These are phyloP conservation scores for Mrakiaceae sp. DNA, from an alignment of 1,284 basidiomycete species.

Conservation along the genomic window DNA sequence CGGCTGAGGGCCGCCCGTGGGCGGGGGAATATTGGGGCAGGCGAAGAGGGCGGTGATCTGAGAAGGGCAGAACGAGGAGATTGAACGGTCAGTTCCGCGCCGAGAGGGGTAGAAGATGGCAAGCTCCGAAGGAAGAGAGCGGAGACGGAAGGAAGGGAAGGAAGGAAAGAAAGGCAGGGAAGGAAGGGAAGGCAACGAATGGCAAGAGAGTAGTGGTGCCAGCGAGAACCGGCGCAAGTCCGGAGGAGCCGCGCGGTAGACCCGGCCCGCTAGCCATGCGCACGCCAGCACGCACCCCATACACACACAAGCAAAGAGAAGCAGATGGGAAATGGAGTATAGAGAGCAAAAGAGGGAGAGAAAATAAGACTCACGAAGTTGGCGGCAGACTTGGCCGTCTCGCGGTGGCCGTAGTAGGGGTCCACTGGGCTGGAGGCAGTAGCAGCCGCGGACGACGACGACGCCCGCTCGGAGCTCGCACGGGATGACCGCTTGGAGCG, in stretches of 20 bases:
- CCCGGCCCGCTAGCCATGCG: background rate
- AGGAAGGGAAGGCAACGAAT: slow-evolving; percentile 37
- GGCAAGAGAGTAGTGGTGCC: background rate
- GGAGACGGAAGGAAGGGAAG: slow-evolving; percentile 34
- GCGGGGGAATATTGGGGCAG: slow-evolving; percentile 34
- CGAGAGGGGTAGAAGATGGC: background rate
- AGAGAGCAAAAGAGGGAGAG: too few species aligned
- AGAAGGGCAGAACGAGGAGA: slow-evolving; percentile 28
- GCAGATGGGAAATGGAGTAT: background rate
- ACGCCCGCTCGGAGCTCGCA: background rate
- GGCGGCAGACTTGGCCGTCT: slow-evolving; percentile 49
- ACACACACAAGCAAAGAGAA: background rate
- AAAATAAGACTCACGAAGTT: slow-evolving; percentile 53
- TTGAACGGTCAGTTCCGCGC: background rate
- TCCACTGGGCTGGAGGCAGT: slow-evolving; percentile 33
- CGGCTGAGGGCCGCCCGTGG: slow-evolving; percentile 31
- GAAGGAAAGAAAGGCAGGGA: slow-evolving; percentile 51
- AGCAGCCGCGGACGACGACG: background rate
- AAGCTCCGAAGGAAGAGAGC: background rate
- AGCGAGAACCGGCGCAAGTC: background rate
- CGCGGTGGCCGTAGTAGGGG: slow-evolving; percentile 70
- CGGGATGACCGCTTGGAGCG: too few species aligned
- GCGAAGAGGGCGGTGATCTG: slow-evolving; percentile 39
- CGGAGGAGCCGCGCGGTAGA: too few species aligned
- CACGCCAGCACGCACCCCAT: background rate